Conservation (phyloP, 202 grass and related monocot species). For the Digitaria exilis region DNA sequence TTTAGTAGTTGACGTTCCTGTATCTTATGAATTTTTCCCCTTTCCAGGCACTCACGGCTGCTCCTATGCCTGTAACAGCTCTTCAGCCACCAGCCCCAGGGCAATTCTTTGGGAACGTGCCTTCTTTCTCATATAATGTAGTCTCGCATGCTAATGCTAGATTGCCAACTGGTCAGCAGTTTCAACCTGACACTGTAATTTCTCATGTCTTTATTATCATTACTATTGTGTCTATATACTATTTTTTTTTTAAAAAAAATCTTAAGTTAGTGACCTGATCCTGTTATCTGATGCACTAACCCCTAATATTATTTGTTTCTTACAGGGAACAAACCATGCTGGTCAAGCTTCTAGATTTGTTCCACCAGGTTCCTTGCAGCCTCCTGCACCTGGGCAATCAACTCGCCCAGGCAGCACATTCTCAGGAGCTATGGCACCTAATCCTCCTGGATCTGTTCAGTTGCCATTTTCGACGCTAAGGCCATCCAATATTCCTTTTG, state of each 20-base stretch:
- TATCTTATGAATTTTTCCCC: neutral
- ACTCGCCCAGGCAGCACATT: conserved; percentile 49
- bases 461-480: conserved; percentile 55
- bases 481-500: conserved; percentile 48
- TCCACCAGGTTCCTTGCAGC: conserved; percentile 65
- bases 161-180: conserved; percentile 92
- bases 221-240: neutral
- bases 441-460: conserved; percentile 46
- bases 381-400: conserved; percentile 71
- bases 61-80: conserved; percentile 66
- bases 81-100: conserved; percentile 79
- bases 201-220: conserved; percentile 49
- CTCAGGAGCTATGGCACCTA: conserved; percentile 56
- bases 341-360: conserved; percentile 58
- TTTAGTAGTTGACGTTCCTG: neutral
- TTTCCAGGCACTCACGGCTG: conserved; percentile 57
- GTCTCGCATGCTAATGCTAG: conserved; percentile 69
- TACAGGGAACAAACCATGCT: conserved; percentile 63
- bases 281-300: conserved; percentile 25
- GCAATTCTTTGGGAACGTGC: conserved; percentile 72
- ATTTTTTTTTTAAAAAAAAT: conserved; percentile 35
- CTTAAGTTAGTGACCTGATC: neutral
- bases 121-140: conserved; percentile 91
- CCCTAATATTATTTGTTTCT: conserved; percentile 35
- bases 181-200: conserved; percentile 97